Base-by-base conservation (phyloP, 2,329 filamentous ascomycete genomes). In the Paraconiothyrium sp. region DNA sequence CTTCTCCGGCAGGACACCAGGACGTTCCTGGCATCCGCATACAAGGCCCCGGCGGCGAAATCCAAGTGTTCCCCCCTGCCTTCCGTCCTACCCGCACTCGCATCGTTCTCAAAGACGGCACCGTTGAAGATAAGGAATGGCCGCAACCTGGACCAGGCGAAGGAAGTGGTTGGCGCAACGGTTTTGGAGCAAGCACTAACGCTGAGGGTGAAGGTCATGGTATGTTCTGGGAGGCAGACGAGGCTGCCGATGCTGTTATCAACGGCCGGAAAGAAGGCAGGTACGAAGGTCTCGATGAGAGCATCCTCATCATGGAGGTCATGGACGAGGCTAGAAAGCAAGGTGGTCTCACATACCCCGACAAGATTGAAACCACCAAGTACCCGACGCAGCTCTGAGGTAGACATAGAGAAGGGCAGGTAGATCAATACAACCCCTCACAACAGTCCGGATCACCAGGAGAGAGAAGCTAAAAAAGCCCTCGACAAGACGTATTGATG, bases 221-320 rank as follows among this genome's bases (percentile, higher is more conserved):
- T 54, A 95, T 96, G 92, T 95, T 92, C 81, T 94, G 90, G 90
- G 91, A 94, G 77, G 92, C 92, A 1, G 92, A 94, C 76, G 92
- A 93, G 82, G 90, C 88, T 66, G 92, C 90, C 32, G 84, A 89
- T 49, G 92, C 90, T 67, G 74, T 97, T 60, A 84, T 90, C 47
- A 92, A 95, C 75, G 92, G 92, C 24, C 88, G 88, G 79, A 86
- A 89, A 72, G 90, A 97, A 83, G 93, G 92, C 75, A 84, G 86
- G 58, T 78, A 68, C 58, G 70, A 78, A 51, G 85, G 85, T 13
- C 81, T 95, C 78, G 88, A 89, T 49, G 93, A 97, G 84, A 94
- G 90, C 73, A 83, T 96, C 58, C 85, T 89, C 52, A 92, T 97
- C 65, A 97, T 97, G 93, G 90, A 94, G 75, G 83, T 86, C 2